Evolutionary conservation across 78 protist species (phyloP).

Genomic region (Speleostelium caveatum): DNA sequence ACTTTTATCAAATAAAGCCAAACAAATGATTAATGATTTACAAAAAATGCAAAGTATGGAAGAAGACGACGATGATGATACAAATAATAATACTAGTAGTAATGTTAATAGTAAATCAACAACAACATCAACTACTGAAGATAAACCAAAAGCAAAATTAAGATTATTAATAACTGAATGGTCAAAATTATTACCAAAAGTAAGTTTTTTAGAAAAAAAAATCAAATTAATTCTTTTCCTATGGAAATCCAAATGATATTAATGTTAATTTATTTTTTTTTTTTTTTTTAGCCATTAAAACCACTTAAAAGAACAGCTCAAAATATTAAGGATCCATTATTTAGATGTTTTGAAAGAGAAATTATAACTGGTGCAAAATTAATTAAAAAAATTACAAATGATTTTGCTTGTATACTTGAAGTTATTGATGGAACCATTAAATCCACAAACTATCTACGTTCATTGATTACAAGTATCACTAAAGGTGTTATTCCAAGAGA

Average conservation of each 20-base stretch:
- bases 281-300: constrained; percentile 73
- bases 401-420: constrained; percentile 51
- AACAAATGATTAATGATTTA: constrained; percentile 14
- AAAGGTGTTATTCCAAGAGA: constrained; percentile 85
- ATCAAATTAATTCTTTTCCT: no score
- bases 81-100: not conserved
- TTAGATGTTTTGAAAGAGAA: constrained; percentile 91
- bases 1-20: constrained; percentile 61
- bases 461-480: constrained; percentile 44
- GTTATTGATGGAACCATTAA: constrained; percentile 75
- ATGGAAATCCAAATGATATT: no score
- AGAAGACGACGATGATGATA: constrained; percentile 57
- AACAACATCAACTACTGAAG: constrained; percentile 31
- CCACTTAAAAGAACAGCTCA: constrained; percentile 78
- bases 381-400: constrained; percentile 78
- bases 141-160: constrained; percentile 49
- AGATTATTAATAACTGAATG: constrained; percentile 44
- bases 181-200: constrained; percentile 70
- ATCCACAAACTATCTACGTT: constrained; percentile 86
- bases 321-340: constrained; percentile 87
- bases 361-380: constrained; percentile 79
- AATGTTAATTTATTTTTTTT: constrained; percentile 7
- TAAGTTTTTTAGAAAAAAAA: no score
- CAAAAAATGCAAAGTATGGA: constrained; percentile 73
- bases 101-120: constrained; percentile 61